A percentile compares a stretch with the other conserved stretches of the same genome.
Evolutionary conservation across 139 green algal genomes (phyloP).

Genomic region (Nannochloris sp.): DNA sequence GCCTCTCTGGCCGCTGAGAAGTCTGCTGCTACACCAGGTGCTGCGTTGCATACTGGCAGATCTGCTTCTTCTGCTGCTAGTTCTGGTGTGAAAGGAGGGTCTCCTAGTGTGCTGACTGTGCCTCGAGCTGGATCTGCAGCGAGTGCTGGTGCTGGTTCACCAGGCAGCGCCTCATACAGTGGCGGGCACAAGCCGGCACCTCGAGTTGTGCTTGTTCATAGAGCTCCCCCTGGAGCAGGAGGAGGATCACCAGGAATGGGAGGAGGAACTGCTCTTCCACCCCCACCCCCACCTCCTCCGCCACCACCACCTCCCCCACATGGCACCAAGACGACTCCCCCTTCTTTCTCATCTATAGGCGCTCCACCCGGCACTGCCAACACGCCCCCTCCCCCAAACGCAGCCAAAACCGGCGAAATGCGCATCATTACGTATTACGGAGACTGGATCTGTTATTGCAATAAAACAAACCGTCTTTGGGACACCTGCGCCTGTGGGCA

Average conservation of each 20-base stretch:
- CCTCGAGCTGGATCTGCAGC: neutral
- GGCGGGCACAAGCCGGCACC: neutral
- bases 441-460: conserved; percentile 39
- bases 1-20: conserved; percentile 19
- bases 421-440: conserved; percentile 34
- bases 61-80: too few relatives aligned
- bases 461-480: conserved; percentile 29
- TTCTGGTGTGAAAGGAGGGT: too few relatives aligned
- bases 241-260: too few relatives aligned
- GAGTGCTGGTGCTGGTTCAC: neutral
- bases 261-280: neutral
- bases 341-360: too few relatives aligned
- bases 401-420: conserved; percentile 21
- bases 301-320: neutral
- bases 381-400: too few relatives aligned
- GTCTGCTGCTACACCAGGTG: neutral
- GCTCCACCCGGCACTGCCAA: neutral
- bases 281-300: neutral
- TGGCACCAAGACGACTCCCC: too few relatives aligned
- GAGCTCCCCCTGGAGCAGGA: neutral
- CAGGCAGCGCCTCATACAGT: conserved; percentile 16
- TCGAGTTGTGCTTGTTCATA: neutral
- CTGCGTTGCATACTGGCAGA: too few relatives aligned
- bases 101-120: neutral
- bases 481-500: conserved; percentile 38